These are phyloP conservation scores for Phytopythium ostracodes DNA, from an alignment of 352 stramenopile species.

Conservation along the genomic window DNA sequence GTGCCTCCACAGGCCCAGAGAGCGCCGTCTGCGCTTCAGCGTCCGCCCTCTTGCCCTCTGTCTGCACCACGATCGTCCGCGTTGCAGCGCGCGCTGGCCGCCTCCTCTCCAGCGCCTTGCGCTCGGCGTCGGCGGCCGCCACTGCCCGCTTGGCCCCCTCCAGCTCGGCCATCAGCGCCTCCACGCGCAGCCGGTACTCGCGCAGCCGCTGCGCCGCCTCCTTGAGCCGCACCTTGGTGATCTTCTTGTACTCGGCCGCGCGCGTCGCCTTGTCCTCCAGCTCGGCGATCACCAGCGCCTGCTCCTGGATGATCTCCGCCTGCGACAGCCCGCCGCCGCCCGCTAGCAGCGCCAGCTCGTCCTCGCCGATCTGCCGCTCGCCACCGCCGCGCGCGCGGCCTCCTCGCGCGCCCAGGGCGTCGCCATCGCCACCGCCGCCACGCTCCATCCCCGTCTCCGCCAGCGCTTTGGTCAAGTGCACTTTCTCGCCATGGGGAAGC, in stretches of 20 bases:
- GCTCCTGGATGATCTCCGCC: constrained; percentile 63
- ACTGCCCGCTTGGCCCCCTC: constrained; percentile 15
- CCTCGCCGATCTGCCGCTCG: background rate
- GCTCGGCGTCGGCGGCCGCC: constrained; percentile 17
- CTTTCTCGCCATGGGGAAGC: constrained; percentile 2
- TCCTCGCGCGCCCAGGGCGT: background rate
- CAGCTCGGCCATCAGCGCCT: constrained; percentile 35
- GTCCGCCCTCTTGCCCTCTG: constrained; percentile 5
- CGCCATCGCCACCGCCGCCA: background rate
- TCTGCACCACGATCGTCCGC: constrained; percentile 14
- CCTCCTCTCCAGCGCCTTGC: constrained; percentile 6
- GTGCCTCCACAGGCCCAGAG: constrained; percentile 13
- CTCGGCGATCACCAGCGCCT: constrained; percentile 49
- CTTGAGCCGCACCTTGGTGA: constrained; percentile 67
- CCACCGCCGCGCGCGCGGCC: background rate
- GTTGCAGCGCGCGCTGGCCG: background rate
- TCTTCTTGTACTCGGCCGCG: constrained; percentile 42
- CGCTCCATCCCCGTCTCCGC: background rate
- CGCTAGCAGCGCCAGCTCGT: background rate
- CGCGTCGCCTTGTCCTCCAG: constrained; percentile 34
- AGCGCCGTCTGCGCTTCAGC: constrained; percentile 21
- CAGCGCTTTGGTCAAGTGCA: background rate
- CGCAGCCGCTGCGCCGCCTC: constrained; percentile 50
- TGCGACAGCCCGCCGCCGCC: constrained; percentile 33
- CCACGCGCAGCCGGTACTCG: constrained; percentile 57